Conservation (phyloP, 1,139 yeast genomes). For the Schizosaccharomyces versatilis region DNA sequence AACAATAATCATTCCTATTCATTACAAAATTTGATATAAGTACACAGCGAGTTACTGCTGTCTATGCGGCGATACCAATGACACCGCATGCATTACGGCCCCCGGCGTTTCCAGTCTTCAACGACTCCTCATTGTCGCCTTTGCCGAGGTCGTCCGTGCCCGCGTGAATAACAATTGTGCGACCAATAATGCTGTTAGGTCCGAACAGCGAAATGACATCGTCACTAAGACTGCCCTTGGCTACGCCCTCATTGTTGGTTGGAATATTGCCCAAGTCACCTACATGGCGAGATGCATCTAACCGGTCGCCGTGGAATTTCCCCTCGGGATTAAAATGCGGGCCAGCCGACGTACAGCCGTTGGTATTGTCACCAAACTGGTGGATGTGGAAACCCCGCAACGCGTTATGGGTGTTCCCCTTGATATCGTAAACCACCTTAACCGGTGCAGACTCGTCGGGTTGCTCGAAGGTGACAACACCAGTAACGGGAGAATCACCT, state of each 20-base stretch:
- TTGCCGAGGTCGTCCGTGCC: slow-evolving; percentile 92
- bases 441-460: slow-evolving; percentile 56
- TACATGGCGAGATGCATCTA: slow-evolving; percentile 73
- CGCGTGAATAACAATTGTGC: slow-evolving; percentile 88
- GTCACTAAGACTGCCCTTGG: slow-evolving; percentile 74
- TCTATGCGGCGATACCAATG: slow-evolving; percentile 38
- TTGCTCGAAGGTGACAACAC: slow-evolving; percentile 75
- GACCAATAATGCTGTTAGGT: slow-evolving; percentile 67
- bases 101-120: slow-evolving; percentile 96
- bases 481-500: slow-evolving; percentile 79
- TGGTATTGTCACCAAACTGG: slow-evolving; percentile 95
- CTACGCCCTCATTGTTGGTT: slow-evolving; percentile 69
- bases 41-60: not conserved
- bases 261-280: slow-evolving; percentile 91
- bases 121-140: slow-evolving; percentile 84
- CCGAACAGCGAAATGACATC: slow-evolving; percentile 58
- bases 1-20: no score
- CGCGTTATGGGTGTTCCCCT: slow-evolving; percentile 72
- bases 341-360: slow-evolving; percentile 97
- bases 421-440: slow-evolving; percentile 63
- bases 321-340: slow-evolving; percentile 93
- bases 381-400: slow-evolving; percentile 94
- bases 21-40: not conserved
- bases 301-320: slow-evolving; percentile 86
- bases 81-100: slow-evolving; percentile 99